phyloP scores from a whole-genome alignment of 1,139 yeast genomes.

The Magnusiomyces fungicola region DNA sequence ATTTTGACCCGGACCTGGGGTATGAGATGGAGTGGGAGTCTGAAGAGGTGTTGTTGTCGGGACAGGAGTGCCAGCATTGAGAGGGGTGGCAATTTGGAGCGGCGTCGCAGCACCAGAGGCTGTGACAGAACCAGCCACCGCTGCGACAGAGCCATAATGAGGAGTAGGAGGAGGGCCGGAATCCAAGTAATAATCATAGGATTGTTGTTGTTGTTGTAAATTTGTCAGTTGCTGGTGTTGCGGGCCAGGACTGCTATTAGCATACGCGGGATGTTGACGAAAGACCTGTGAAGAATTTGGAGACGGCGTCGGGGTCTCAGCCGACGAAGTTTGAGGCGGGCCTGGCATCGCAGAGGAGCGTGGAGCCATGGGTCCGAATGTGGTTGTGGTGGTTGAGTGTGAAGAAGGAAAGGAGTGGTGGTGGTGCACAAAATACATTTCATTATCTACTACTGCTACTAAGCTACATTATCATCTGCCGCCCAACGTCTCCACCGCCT shows the following conservation, averaged over 20 bases:
- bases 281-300: background rate
- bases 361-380: no score
- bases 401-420: no score
- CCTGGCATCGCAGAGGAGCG: no score
- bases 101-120: no score
- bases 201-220: constrained; percentile 2
- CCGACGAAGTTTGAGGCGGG: background rate
- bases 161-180: background rate
- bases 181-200: background rate
- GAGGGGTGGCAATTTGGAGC: background rate
- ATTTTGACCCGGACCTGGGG: background rate
- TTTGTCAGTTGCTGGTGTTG: constrained; percentile 1
- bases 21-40: background rate
- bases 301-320: background rate
- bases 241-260: no score
- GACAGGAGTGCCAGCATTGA: background rate
- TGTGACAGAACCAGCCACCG: background rate
- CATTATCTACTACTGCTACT: no score
- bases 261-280: no score
- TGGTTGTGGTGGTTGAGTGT: no score
- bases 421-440: no score
- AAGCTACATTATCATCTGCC: background rate
- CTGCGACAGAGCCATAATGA: background rate
- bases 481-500: constrained; percentile 58
- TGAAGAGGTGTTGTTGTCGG: background rate